Evolutionary conservation across 495 filamentous ascomycete genomes (phyloP), one percentile per base, ranked within the genome.

Genomic region (Ramalina intermedia): DNA sequence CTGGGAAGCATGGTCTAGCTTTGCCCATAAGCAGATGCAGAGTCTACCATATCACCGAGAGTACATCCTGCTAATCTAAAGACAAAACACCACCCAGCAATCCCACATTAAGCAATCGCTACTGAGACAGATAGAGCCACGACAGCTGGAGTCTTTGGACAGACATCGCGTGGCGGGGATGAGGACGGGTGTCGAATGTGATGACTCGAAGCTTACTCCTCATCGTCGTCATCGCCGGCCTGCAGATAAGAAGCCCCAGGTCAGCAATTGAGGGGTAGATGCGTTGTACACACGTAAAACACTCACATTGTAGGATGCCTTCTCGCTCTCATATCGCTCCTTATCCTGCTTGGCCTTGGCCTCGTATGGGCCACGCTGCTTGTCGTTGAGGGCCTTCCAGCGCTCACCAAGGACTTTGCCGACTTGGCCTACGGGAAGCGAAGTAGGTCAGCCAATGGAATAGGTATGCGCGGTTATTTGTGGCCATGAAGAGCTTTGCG

Each of bases 241-340:
- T 71, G 53, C 45, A 33, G 29, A 33, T 33, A 57, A 49, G 24
- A 4, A 47, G n/a, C 27, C 27, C 40, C 46, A 20, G 51, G 56
- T 64, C 52, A 63, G 57, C 46, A 51, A 47, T 7, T 48, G 12
- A 42, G 17, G 14, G 20, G 6, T 39, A 33, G 26, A 4, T 29
- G 29, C 27, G 46, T 33, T 33, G 38, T 29, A 14, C 33, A 27
- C 9, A 1, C 21, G 41, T 45, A 42, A 41, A 43, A 41, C 29
- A 71, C 79, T 74, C 70, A 89, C 85, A 56, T 84, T 78, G 76
- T 96, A 98, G 49, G 72, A 81, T 52, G 84, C 83, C 75, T 98
- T 96, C 76, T 96, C 88, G 57, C 91, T 84, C 65, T 96, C 90
- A 58, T 96, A 98, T 52, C 91, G 84, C 81, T 95, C 91, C 84